Percentiles rank a stretch among this genome's conserved stretches.
phyloP scores from a whole-genome alignment of 768 basidiomycete genomes.

The Amanita inopinata region DNA sequence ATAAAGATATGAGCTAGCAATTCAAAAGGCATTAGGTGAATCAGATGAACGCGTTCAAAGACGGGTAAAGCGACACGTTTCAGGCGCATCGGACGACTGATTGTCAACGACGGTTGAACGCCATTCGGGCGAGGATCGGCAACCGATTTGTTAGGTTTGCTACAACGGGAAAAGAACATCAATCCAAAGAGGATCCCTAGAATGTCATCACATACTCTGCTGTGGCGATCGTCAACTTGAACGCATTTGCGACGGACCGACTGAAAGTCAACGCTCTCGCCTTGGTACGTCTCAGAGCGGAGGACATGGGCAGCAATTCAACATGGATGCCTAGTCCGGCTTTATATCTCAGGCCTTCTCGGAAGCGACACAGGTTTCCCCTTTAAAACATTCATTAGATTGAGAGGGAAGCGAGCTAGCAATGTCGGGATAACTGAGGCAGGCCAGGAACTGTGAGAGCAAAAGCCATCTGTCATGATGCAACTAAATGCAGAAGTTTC shows the following conservation, averaged over 20 bases:
- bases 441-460: too few species aligned
- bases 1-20: conserved; percentile 56
- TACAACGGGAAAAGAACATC: background rate
- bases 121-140: conserved; percentile 10
- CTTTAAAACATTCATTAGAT: too few species aligned
- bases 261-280: conserved; percentile 37
- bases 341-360: background rate
- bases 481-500: too few species aligned
- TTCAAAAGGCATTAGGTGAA: conserved; percentile 52
- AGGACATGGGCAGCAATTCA: conserved; percentile 15
- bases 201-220: conserved; percentile 12
- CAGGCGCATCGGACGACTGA: conserved; percentile 28
- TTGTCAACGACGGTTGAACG: conserved; percentile 11
- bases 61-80: conserved; percentile 19
- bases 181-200: background rate
- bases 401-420: too few species aligned
- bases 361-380: too few species aligned
- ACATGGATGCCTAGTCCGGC: background rate
- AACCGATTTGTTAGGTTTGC: background rate
- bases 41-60: conserved; percentile 30
- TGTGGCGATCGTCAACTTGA: conserved; percentile 24
- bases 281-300: conserved; percentile 35
- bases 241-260: conserved; percentile 38
- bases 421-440: too few species aligned
- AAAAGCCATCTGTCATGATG: too few species aligned